A percentile compares a stretch with the other conserved stretches of the same genome.
Evolutionary conservation across 108 stramenopile species (phyloP).

Genomic region (Craspedostauros australis): DNA sequence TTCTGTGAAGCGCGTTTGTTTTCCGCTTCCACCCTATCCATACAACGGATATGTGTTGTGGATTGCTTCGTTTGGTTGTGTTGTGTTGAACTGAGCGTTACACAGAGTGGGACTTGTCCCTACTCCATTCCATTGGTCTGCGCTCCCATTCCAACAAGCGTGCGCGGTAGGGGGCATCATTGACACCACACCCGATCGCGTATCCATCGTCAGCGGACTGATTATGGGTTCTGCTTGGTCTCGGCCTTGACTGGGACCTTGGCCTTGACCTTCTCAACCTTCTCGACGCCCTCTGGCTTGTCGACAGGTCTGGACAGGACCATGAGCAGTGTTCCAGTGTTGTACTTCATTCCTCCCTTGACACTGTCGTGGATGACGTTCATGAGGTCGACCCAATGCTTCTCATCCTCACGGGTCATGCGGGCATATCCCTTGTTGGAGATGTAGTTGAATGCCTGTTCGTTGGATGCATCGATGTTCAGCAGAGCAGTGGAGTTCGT

Average conservation of each 20-base stretch:
- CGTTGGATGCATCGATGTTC: not conserved
- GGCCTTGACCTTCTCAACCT: slow-evolving; percentile 20
- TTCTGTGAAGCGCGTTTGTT: no score
- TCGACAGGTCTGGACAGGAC: slow-evolving; percentile 70
- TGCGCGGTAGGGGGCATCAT: no score
- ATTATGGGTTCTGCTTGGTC: slow-evolving; percentile 38
- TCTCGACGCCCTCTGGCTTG: slow-evolving; percentile 6
- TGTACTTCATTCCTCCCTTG: slow-evolving; percentile 87
- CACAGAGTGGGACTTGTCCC: no score
- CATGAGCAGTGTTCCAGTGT: slow-evolving; percentile 84
- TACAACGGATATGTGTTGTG: no score
- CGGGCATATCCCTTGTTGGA: slow-evolving; percentile 87
- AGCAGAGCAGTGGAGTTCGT: not conserved
- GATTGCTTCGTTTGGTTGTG: no score
- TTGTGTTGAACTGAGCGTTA: no score
- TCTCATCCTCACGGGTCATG: slow-evolving; percentile 74
- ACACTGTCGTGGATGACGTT: slow-evolving; percentile 78
- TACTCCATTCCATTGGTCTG: no score
- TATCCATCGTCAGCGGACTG: not conserved
- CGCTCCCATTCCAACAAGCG: no score
- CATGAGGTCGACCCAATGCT: slow-evolving; percentile 84
- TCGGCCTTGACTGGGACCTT: slow-evolving; percentile 27
- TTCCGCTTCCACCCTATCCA: no score
- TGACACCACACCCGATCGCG: no score
- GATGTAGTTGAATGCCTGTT: slow-evolving; percentile 86